These are phyloP conservation scores for Entamoeba histolytica DNA, from an alignment of 208 protist genomes.

Conservation along the genomic window DNA sequence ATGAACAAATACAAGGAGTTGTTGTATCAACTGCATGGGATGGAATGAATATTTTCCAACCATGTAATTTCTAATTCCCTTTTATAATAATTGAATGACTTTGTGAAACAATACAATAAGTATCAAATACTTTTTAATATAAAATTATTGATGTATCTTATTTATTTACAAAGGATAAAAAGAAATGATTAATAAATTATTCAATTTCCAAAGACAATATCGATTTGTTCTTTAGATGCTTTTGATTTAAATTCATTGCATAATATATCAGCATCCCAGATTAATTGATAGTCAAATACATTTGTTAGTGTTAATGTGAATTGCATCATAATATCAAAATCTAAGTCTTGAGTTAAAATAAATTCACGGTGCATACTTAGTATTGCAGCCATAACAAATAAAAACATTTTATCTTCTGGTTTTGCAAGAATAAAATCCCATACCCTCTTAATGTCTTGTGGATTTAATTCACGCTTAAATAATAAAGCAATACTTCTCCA, in stretches of 20 bases:
- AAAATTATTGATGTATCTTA: too few relatives aligned
- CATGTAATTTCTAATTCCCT: slow-evolving; percentile 16
- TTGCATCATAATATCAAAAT: background rate
- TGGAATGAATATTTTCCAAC: slow-evolving; percentile 78
- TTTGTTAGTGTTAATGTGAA: background rate
- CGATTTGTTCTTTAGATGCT: background rate
- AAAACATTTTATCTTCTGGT: background rate
- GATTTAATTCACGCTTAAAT: background rate
- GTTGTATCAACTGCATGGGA: slow-evolving; percentile 71
- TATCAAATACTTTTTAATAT: too few relatives aligned
- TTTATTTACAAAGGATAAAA: too few relatives aligned
- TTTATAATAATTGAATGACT: too few relatives aligned
- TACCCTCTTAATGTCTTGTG: background rate
- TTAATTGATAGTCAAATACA: background rate
- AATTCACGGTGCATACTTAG: background rate
- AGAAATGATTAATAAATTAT: too few relatives aligned
- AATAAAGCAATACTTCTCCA: background rate
- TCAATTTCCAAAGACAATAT: background rate
- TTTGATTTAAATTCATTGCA: background rate
- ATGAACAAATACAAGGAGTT: slow-evolving; percentile 72
- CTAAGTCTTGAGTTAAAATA: background rate
- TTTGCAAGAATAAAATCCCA: background rate
- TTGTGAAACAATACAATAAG: too few relatives aligned
- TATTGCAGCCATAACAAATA: background rate
- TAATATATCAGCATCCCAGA: background rate